phyloP scores from a whole-genome alignment of 352 stramenopile species.

The Phytophthora cryptogea region DNA sequence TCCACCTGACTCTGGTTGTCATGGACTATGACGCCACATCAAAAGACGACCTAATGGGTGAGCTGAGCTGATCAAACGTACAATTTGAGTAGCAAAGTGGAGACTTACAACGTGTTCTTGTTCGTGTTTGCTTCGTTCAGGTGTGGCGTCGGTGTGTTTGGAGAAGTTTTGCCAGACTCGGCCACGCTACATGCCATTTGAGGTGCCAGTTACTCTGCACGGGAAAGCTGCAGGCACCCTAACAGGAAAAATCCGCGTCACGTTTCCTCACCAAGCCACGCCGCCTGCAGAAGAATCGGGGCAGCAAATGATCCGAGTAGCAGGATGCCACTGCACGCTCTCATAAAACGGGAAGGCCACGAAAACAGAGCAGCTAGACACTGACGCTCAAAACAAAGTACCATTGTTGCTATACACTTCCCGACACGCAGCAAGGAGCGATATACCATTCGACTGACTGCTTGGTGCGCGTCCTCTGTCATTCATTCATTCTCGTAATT shows the following conservation, averaged over 20 bases:
- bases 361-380: slow-evolving; percentile 5
- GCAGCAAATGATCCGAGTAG: slow-evolving; percentile 40
- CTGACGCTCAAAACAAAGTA: slow-evolving; percentile 22
- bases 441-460: slow-evolving; percentile 6
- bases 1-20: slow-evolving; percentile 76
- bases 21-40: slow-evolving; percentile 87
- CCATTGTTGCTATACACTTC: slow-evolving; percentile 8
- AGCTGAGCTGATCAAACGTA: slow-evolving; percentile 20
- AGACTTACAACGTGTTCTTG: not conserved
- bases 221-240: slow-evolving; percentile 60
- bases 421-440: slow-evolving; percentile 4
- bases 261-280: slow-evolving; percentile 54
- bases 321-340: slow-evolving; percentile 58
- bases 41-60: slow-evolving; percentile 73
- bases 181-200: slow-evolving; percentile 61
- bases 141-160: slow-evolving; percentile 61
- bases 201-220: slow-evolving; percentile 49
- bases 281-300: slow-evolving; percentile 18
- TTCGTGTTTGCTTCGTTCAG: slow-evolving; percentile 13
- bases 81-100: not conserved
- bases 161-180: slow-evolving; percentile 52
- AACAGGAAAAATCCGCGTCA: slow-evolving; percentile 60
- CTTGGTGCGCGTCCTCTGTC: slow-evolving; percentile 10
- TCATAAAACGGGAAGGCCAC: slow-evolving; percentile 30
- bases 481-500: slow-evolving; percentile 24